Evolutionary conservation across 306 rosid species (phyloP).

Genomic region (Geum urbanum): DNA sequence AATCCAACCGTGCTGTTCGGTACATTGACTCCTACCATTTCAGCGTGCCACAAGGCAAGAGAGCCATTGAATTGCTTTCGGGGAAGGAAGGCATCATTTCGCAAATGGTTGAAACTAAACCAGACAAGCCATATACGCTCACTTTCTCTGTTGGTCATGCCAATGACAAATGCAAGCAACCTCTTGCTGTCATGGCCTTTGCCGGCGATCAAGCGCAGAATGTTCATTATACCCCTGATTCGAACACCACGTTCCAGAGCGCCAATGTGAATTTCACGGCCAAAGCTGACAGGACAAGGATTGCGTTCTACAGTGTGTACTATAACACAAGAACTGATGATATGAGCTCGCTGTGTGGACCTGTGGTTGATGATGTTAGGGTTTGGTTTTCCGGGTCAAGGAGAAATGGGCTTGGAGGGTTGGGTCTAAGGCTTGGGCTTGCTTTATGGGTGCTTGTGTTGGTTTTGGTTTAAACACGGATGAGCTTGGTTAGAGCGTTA

Average conservation of each 20-base stretch:
- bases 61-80: constrained; percentile 79
- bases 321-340: constrained; percentile 89
- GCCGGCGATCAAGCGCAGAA: constrained; percentile 92
- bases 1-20: constrained; percentile 80
- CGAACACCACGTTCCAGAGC: constrained; percentile 69
- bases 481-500: neutral
- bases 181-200: constrained; percentile 92
- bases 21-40: constrained; percentile 80
- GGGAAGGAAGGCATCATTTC: constrained; percentile 97
- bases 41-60: constrained; percentile 65
- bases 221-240: constrained; percentile 74
- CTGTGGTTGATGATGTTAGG: constrained; percentile 81
- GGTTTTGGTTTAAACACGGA: constrained; percentile 8
- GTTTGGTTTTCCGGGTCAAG: constrained; percentile 66
- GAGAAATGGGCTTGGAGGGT: constrained; percentile 32
- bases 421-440: constrained; percentile 41
- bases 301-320: constrained; percentile 87
- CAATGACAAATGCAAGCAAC: constrained; percentile 82
- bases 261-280: constrained; percentile 80
- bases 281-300: constrained; percentile 79
- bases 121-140: constrained; percentile 58
- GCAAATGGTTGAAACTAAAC: constrained; percentile 82
- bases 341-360: constrained; percentile 89
- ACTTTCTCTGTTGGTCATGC: constrained; percentile 82
- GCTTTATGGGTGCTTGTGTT: constrained; percentile 30